Conservation (phyloP, 495 filamentous ascomycete genomes). For the Penicillium silybi region DNA sequence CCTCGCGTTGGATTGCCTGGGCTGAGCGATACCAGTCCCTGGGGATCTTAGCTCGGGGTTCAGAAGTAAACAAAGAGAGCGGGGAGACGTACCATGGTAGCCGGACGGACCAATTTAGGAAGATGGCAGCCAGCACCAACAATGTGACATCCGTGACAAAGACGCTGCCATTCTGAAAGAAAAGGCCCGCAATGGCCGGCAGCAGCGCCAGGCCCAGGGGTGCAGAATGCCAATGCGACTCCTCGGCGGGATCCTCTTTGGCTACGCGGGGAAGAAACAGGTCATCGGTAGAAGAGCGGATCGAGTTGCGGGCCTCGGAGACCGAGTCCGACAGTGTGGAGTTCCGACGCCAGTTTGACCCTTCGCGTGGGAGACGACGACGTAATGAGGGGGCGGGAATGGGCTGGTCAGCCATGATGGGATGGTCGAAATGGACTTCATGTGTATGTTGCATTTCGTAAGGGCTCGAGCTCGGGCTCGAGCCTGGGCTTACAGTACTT, state of each 20-base stretch:
- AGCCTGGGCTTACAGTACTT: not conserved
- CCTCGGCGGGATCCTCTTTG: constrained; percentile 35
- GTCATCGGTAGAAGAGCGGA: constrained; percentile 69
- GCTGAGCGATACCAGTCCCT: constrained; percentile 91
- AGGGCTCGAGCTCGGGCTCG: not conserved
- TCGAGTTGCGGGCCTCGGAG: constrained; percentile 60
- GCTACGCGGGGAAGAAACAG: constrained; percentile 60
- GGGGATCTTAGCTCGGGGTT: not conserved
- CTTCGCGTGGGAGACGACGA: constrained; percentile 26
- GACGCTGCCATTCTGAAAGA: constrained; percentile 78
- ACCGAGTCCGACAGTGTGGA: constrained; percentile 72
- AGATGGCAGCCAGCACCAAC: constrained; percentile 71
- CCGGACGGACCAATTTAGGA: constrained; percentile 90
- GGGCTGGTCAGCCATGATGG: constrained; percentile 19
- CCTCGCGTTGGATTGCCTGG: constrained; percentile 55
- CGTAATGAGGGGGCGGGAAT: constrained; percentile 10
- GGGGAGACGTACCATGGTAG: constrained; percentile 67
- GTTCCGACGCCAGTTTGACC: constrained; percentile 51
- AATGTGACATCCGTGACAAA: constrained; percentile 83
- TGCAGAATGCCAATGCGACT: constrained; percentile 68
- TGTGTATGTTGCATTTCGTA: not conserved
- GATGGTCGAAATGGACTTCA: not conserved
- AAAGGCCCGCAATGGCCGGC: constrained; percentile 76
- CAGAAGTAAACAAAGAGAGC: not conserved
- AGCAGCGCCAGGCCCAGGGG: constrained; percentile 80